phyloP scores from a whole-genome alignment of 441 rosid species.

The Codiaeum variegatum region DNA sequence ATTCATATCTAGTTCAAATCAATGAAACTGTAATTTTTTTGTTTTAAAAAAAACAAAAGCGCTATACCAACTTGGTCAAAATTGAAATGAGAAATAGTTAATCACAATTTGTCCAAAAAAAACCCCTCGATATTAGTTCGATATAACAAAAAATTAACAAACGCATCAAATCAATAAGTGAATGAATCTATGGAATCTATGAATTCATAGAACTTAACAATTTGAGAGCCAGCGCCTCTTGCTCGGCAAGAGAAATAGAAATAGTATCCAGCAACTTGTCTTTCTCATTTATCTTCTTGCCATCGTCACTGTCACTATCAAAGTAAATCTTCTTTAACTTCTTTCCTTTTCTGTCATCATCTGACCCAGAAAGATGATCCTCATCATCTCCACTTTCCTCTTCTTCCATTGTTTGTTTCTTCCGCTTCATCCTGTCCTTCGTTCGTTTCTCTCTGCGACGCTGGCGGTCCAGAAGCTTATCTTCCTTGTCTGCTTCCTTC shows the following conservation, averaged over 20 bases:
- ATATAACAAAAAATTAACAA: no score
- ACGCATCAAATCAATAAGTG: neutral
- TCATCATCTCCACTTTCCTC: constrained; percentile 41
- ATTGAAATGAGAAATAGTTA: no score
- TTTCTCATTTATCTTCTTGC: constrained; percentile 13
- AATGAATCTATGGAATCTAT: neutral
- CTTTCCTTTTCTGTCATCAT: constrained; percentile 35
- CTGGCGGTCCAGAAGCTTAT: constrained; percentile 63
- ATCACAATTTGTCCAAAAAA: no score
- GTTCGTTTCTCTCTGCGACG: constrained; percentile 68
- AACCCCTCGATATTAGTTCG: neutral
- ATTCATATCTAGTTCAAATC: no score
- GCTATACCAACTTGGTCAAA: no score
- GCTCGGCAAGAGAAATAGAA: constrained; percentile 54
- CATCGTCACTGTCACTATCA: constrained; percentile 36
- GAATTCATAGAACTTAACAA: constrained; percentile 50
- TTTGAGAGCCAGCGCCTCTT: constrained; percentile 74
- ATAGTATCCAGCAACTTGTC: constrained; percentile 30
- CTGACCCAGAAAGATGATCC: constrained; percentile 44
- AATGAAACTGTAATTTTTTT: no score
- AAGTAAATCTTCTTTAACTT: constrained; percentile 46
- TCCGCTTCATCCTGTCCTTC: constrained; percentile 70
- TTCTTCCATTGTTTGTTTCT: constrained; percentile 42
- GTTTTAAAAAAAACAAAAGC: no score
- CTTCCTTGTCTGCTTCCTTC: constrained; percentile 70